Evolutionary conservation across 73 alveolate genomes (phyloP), one percentile per base, ranked within the genome.

Genomic region (Paraurostyla sp.): DNA sequence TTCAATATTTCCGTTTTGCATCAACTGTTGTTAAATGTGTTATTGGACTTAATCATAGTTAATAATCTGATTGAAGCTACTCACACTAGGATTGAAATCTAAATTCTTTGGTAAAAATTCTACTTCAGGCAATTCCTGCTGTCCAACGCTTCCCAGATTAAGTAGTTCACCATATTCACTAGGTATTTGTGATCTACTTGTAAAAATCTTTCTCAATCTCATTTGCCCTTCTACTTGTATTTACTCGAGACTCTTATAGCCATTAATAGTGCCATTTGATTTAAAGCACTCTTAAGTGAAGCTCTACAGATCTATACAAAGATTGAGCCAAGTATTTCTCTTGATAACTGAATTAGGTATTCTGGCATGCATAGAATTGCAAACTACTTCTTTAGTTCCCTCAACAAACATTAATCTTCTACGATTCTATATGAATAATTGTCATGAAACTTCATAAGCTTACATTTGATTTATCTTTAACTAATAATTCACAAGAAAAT

Each of bases 371-470:
- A 87, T 68, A 13, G 76, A 50, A 52, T 48, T 75, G 23, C 20
- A 54, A 1, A 57, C 76, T 58, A 73, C 50, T 16, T 87, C 93
- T 50, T 87, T 87, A 32, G 93, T 52, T 7, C 88, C 87, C n/a
- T 75, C 56, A 29, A 83, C 54, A 45, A 85, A 71, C 60, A 85
- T 85, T 35, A 85, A 38, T 36, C 93, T 46, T 23, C 93, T 80
- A 46, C 88, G 43, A 22, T 62, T 71, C 88, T 85, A 63, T 32
- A 38, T 27, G 9, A n/a, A 56, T 9, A 15, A 30, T 33, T 7
- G 7, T 18, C 0, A 43, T 23, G 11, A 23, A 42, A 49, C 9
- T n/a, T 38, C 27, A 60, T 75, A 25, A n/a, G n/a, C 73, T 23
- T 75, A 75, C 91, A 23, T 81, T 85, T 15, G 63, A 15, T 29